phyloP scores from a whole-genome alignment of 23 red algal genomes.

The Gracilaria domingensis region DNA sequence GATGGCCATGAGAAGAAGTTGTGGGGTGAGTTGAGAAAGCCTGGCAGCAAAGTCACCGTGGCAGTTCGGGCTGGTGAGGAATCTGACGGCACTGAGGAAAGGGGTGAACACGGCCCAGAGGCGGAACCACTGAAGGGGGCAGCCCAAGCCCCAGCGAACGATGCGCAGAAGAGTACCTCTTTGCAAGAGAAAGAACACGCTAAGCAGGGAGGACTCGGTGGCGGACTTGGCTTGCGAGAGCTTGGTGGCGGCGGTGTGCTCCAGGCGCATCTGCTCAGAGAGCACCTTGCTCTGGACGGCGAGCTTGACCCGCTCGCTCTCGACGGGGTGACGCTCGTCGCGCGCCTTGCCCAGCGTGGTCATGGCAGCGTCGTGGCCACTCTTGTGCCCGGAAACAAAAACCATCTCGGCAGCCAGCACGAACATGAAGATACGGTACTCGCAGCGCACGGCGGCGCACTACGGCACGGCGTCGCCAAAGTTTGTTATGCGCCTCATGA shows the following conservation, averaged over 20 bases:
- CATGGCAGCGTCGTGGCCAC: not conserved
- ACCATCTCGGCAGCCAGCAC: slow-evolving; percentile 3
- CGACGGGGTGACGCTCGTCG: not conserved
- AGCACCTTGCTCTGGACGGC: not conserved
- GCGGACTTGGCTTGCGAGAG: not conserved
- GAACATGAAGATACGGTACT: not conserved
- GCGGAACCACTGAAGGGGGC: not conserved
- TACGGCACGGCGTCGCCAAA: not conserved
- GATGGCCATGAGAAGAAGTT: slow-evolving; percentile 25
- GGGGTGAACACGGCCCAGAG: slow-evolving; percentile 9
- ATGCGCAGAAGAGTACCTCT: not conserved
- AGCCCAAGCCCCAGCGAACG: not conserved
- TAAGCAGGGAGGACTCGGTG: not conserved
- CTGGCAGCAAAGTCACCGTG: slow-evolving; percentile 34
- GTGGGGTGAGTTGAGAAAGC: slow-evolving; percentile 58
- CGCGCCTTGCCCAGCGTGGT: not conserved
- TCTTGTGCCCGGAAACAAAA: not conserved
- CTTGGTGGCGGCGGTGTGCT: not conserved
- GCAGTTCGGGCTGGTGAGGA: slow-evolving; percentile 20
- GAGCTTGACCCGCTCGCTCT: not conserved
- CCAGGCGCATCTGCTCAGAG: not conserved
- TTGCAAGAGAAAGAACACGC: not conserved
- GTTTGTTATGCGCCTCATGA: not conserved
- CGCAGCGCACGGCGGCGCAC: not conserved
- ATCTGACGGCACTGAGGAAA: slow-evolving; percentile 32